These are phyloP conservation scores for sunflower (Helianthus annuus) DNA, from an alignment of 129 eudicot species.

Conservation along the genomic window HanXRQr2.0-SUNRISE NC_035434.2:7401661-7402160, in stretches of 20 bases:
- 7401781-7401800: neutral
- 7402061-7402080: neutral
- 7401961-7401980: too few relatives aligned
- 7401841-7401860: slow-evolving; percentile 92
- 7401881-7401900: slow-evolving; percentile 99
- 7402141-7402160: neutral
- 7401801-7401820: neutral
- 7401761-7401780: neutral
- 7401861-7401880: slow-evolving; percentile 90
- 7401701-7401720: neutral
- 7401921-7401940: neutral
- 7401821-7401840: slow-evolving; percentile 51
- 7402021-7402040: neutral
- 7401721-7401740: neutral
- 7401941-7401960: neutral
- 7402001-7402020: neutral
- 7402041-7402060: neutral
- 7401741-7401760: neutral
- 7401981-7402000: too few relatives aligned
- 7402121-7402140: neutral
- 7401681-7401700: slow-evolving; percentile 52
- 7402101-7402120: neutral
- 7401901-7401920: slow-evolving; percentile 41
- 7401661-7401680: slow-evolving; percentile 69
- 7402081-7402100: neutral